phyloP scores from a whole-genome alignment of 768 basidiomycete genomes.

The Coprinellus aureogranulatus region DNA sequence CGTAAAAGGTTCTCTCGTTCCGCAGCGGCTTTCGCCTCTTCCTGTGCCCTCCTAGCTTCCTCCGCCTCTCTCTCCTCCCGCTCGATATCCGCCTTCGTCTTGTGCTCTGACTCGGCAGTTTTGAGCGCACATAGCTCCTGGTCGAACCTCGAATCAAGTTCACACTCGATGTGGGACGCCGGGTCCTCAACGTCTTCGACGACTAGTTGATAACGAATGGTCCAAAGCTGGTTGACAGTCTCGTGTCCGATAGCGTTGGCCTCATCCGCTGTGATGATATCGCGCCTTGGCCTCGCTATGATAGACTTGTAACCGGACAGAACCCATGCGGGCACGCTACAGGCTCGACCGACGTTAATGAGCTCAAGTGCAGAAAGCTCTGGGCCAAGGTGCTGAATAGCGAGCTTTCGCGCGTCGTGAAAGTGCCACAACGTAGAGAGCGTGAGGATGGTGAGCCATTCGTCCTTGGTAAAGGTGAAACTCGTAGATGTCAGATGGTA shows the following conservation, averaged over 20 bases:
- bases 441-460: constrained; percentile 9
- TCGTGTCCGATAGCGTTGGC: not conserved
- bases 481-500: not conserved
- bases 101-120: constrained; percentile 32
- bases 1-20: no score
- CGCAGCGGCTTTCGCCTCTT: constrained; percentile 23
- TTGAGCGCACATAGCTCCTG: constrained; percentile 26
- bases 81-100: constrained; percentile 19
- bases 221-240: constrained; percentile 1
- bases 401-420: constrained; percentile 6
- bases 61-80: no score
- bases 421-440: constrained; percentile 9
- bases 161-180: not conserved
- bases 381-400: not conserved
- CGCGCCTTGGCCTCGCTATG: not conserved
- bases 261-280: constrained; percentile 9
- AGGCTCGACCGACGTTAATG: constrained; percentile 52
- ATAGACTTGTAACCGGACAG: not conserved
- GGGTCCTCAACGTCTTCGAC: not conserved
- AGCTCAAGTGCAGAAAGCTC: constrained; percentile 8
- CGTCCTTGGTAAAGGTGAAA: not conserved
- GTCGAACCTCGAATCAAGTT: not conserved
- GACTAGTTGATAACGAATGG: not conserved
- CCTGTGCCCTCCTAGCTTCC: not conserved
- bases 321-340: constrained; percentile 37